phyloP scores from a whole-genome alignment of 1,139 yeast species.

The Candida labiduridarum region DNA sequence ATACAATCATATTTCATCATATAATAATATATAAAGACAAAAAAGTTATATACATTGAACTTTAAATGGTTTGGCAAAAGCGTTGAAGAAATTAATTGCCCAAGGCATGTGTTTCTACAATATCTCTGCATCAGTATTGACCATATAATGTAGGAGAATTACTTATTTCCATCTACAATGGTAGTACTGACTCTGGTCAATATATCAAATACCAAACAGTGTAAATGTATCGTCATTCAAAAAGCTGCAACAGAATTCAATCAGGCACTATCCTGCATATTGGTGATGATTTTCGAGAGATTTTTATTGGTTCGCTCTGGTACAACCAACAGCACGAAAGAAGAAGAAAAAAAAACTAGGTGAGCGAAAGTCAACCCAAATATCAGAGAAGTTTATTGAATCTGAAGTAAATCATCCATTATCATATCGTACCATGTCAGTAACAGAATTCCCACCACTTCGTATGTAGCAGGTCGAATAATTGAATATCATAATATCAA shows the following conservation, averaged over 20 bases:
- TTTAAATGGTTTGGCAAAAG: background rate
- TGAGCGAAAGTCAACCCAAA: background rate
- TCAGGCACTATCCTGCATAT: conserved; percentile 13
- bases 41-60: background rate
- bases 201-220: too few relatives aligned
- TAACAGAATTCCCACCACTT: conserved; percentile 54
- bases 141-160: too few relatives aligned
- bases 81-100: background rate
- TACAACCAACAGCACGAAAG: conserved; percentile 1
- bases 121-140: too few relatives aligned
- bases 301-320: conserved; percentile 16
- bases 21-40: background rate
- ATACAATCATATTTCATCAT: background rate
- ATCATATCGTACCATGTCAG: conserved; percentile 36
- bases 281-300: conserved; percentile 14
- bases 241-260: background rate
- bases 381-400: background rate
- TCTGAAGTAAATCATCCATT: background rate
- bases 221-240: too few relatives aligned
- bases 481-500: background rate
- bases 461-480: conserved; percentile 34
- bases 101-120: too few relatives aligned
- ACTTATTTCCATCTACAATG: background rate
- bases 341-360: background rate
- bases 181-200: background rate